Conservation (phyloP, 192 early-diverging fungal species). For the Dispira simplex region DNA sequence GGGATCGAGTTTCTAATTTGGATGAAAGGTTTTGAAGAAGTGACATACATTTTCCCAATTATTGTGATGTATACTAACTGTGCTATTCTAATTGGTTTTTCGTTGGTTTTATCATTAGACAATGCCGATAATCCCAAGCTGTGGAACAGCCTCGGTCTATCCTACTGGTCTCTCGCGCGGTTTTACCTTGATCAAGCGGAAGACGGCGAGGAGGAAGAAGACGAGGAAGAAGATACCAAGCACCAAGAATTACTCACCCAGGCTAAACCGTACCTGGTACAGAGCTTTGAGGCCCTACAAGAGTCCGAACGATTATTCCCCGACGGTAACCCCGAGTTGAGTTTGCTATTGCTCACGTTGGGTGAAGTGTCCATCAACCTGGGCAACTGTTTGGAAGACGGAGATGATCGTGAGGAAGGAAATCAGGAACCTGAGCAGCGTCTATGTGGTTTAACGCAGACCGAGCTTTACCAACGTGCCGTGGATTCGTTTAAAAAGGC, state of each 20-base stretch:
- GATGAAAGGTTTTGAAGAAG: no score
- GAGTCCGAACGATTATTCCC: neutral
- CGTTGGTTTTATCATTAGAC: no score
- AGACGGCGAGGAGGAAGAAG: neutral
- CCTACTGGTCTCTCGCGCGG: constrained; percentile 3
- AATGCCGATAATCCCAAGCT: constrained; percentile 1
- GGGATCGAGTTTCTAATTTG: no score
- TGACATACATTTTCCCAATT: no score
- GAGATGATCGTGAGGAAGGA: neutral
- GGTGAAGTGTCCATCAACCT: constrained; percentile 8
- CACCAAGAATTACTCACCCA: neutral
- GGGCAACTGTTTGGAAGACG: constrained; percentile 2
- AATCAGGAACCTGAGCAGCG: neutral
- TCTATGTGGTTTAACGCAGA: neutral
- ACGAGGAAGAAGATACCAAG: neutral
- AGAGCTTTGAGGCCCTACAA: neutral
- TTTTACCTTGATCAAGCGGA: constrained; percentile 5
- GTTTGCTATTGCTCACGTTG: constrained; percentile 4
- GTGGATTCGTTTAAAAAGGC: constrained; percentile 7
- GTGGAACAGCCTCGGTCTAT: constrained; percentile 3
- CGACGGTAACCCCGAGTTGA: neutral
- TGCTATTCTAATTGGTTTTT: no score
- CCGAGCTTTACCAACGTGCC: neutral
- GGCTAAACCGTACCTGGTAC: constrained; percentile 1
- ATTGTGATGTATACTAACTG: no score